phyloP scores from a whole-genome alignment of 257 asterid species.

The Ilex asprella region DNA sequence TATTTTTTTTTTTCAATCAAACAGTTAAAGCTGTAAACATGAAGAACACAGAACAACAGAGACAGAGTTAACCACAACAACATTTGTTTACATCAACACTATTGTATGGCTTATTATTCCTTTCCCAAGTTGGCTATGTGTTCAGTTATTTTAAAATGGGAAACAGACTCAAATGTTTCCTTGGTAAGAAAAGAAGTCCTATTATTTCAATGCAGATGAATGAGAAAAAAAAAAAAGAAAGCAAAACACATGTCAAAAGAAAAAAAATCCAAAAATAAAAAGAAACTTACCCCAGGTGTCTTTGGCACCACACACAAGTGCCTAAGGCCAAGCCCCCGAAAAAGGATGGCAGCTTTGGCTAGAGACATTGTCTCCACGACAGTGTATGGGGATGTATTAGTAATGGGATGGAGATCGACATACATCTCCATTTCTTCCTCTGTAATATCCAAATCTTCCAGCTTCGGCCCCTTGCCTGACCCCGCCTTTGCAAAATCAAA shows the following conservation, averaged over 20 bases:
- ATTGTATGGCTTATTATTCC: not conserved
- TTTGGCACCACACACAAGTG: slow-evolving; percentile 91
- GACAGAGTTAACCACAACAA: too few species aligned
- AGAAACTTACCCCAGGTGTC: slow-evolving; percentile 58
- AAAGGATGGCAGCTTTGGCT: slow-evolving; percentile 90
- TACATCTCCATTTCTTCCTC: slow-evolving; percentile 91
- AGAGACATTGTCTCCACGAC: slow-evolving; percentile 94
- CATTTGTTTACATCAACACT: not conserved
- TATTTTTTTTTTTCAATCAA: too few species aligned
- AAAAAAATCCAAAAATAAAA: not conserved
- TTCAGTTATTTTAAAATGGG: not conserved
- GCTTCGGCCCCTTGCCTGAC: slow-evolving; percentile 77
- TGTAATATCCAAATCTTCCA: slow-evolving; percentile 60
- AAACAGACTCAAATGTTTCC: too few species aligned
- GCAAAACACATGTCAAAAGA: not conserved
- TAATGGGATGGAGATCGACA: slow-evolving; percentile 85
- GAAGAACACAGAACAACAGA: too few species aligned
- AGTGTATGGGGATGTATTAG: slow-evolving; percentile 87
- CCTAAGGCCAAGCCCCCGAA: slow-evolving; percentile 81
- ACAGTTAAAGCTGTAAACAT: too few species aligned
- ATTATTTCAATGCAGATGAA: too few species aligned
- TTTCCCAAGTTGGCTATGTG: not conserved
- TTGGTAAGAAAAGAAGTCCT: not conserved
- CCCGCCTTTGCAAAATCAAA: slow-evolving; percentile 92
- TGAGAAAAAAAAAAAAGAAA: not conserved